Evolutionary conservation across 75 land plant species (phyloP).

Genomic region (Pinus tabuliformis): DNA sequence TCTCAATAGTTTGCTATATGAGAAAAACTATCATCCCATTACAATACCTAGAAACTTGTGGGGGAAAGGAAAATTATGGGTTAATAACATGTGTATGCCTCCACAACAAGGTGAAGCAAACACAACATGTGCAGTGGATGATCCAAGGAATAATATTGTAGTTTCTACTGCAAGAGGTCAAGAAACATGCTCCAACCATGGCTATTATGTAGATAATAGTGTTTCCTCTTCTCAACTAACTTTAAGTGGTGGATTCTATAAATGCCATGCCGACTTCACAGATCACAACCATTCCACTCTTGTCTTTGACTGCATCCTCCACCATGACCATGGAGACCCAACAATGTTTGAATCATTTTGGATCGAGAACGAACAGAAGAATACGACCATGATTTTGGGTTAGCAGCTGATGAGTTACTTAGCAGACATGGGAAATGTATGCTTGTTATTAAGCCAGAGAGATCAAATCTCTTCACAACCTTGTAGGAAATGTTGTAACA

Average conservation of each 20-base stretch:
- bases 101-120: background rate
- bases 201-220: constrained; percentile 8
- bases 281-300: constrained; percentile 25
- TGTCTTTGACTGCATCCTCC: constrained; percentile 17
- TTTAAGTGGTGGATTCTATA: constrained; percentile 8
- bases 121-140: background rate
- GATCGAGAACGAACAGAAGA: constrained; percentile 41
- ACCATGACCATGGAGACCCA: constrained; percentile 46
- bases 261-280: constrained; percentile 33
- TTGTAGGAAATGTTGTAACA: constrained; percentile 62
- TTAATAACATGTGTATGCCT: background rate
- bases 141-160: too few species aligned
- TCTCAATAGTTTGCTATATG: background rate
- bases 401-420: constrained; percentile 71
- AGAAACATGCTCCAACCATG: constrained; percentile 25
- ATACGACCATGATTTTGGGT: constrained; percentile 58
- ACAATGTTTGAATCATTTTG: constrained; percentile 57
- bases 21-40: background rate
- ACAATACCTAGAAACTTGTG: too few species aligned
- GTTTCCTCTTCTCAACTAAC: background rate
- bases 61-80: background rate
- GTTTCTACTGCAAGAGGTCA: too few species aligned
- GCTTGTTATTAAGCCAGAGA: constrained; percentile 1
- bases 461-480: constrained; percentile 11
- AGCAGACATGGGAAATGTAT: background rate